Evolutionary conservation across 345 rosid genomes (phyloP).

Genomic region (Dovyalis caffra): DNA sequence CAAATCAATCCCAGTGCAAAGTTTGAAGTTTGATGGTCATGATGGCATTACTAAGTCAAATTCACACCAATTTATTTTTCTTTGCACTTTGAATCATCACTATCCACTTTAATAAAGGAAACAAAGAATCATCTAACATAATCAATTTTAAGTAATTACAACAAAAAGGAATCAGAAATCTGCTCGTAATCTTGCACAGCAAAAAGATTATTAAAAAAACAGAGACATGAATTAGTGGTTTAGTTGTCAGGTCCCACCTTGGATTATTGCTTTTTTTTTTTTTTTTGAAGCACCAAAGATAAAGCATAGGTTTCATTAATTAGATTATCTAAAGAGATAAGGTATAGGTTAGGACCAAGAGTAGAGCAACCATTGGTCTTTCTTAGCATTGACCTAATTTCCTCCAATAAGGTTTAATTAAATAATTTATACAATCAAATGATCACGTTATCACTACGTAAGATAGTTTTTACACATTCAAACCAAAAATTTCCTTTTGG

Average conservation of each 20-base stretch:
- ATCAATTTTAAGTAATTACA: not conserved
- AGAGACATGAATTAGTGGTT: not conserved
- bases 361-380: slow-evolving; percentile 17
- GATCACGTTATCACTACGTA: too few species aligned
- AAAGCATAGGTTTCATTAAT: not conserved
- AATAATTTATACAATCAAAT: not conserved
- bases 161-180: not conserved
- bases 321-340: slow-evolving; percentile 27
- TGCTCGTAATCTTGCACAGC: not conserved
- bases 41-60: not conserved
- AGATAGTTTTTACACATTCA: too few species aligned
- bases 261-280: not conserved
- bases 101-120: not conserved
- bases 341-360: slow-evolving; percentile 13
- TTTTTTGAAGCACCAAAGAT: not conserved
- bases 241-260: slow-evolving; percentile 6
- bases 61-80: not conserved
- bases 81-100: not conserved
- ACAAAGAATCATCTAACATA: not conserved
- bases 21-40: not conserved
- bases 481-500: not conserved
- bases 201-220: not conserved
- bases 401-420: not conserved
- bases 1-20: too few species aligned
- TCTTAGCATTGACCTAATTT: slow-evolving; percentile 25